A percentile compares a stretch with the other conserved stretches of the same genome.
Conservation (phyloP, 257 asterid species). For the Solanum sejunctum region DNA sequence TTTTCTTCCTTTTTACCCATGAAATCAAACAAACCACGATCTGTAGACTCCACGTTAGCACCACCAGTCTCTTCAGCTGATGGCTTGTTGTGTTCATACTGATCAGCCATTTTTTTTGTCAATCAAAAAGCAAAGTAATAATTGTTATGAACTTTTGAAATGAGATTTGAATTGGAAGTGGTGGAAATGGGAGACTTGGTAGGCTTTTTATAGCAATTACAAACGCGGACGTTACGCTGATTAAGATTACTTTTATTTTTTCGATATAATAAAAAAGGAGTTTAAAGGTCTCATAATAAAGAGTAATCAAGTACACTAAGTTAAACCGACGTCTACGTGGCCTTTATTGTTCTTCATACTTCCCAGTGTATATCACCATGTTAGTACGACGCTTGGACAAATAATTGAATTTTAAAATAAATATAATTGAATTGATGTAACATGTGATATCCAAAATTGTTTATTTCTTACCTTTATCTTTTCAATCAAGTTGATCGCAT, state of each 20-base stretch:
- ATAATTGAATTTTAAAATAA: not conserved
- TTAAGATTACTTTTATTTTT: not conserved
- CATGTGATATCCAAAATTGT: not conserved
- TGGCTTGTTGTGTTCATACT: constrained; percentile 11
- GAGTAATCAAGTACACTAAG: constrained; percentile 16
- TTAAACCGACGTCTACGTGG: constrained; percentile 14
- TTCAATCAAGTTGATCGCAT: no score
- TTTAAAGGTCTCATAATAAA: not conserved
- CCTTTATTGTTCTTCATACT: not conserved
- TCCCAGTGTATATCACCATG: not conserved
- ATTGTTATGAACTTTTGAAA: not conserved
- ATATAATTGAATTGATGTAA: not conserved
- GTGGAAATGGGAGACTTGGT: not conserved
- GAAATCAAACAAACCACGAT: constrained; percentile 60
- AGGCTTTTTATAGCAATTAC: constrained; percentile 26
- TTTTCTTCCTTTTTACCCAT: constrained; percentile 32
- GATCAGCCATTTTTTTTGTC: constrained; percentile 39
- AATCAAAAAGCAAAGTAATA: not conserved
- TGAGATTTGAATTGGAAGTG: not conserved
- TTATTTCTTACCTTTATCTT: rapidly evolving
- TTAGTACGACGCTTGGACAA: not conserved
- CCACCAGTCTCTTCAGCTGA: constrained; percentile 22
- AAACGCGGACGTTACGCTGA: constrained; percentile 44
- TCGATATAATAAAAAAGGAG: not conserved
- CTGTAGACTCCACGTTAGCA: constrained; percentile 21